These are phyloP conservation scores for Penicillium goetzii DNA, from an alignment of 495 filamentous ascomycete genomes.

Conservation along the genomic window DNA sequence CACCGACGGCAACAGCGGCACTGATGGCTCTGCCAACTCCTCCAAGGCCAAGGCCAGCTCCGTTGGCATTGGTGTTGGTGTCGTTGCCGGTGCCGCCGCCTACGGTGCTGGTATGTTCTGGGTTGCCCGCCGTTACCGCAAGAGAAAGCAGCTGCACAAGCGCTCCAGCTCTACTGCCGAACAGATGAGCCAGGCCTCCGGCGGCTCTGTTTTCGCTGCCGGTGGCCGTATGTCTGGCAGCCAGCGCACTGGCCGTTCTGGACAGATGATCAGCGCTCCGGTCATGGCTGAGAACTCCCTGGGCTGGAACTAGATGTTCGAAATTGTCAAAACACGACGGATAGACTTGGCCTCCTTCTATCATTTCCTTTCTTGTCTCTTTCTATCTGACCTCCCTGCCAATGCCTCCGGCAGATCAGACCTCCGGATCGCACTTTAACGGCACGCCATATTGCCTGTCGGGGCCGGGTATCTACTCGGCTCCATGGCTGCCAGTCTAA, in stretches of 20 bases:
- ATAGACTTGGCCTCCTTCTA: conserved; percentile 10
- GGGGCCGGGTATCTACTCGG: background rate
- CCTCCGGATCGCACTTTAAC: background rate
- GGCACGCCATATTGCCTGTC: background rate
- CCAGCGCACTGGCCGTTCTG: conserved; percentile 68
- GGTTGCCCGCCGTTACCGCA: conserved; percentile 90
- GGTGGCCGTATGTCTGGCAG: conserved; percentile 57
- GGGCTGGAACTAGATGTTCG: conserved; percentile 82
- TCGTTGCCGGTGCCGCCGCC: conserved; percentile 78
- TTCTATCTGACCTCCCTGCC: background rate
- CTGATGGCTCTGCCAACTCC: conserved; percentile 52
- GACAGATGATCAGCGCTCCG: conserved; percentile 75
- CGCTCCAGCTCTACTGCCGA: conserved; percentile 67
- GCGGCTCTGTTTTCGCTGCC: conserved; percentile 39
- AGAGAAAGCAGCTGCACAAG: conserved; percentile 77
- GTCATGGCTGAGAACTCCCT: conserved; percentile 97
- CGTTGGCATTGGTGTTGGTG: conserved; percentile 80
- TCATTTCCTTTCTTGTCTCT: conserved; percentile 5
- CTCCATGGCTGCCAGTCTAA: background rate
- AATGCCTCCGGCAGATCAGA: background rate
- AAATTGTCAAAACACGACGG: conserved; percentile 17
- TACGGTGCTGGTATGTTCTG: conserved; percentile 99
- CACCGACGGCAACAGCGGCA: conserved; percentile 40
- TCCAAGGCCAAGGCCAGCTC: conserved; percentile 67
- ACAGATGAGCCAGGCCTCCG: conserved; percentile 49